These are phyloP conservation scores for Barnettozyma salicaria DNA, from an alignment of 805 yeast genomes.

Conservation along the genomic window DNA sequence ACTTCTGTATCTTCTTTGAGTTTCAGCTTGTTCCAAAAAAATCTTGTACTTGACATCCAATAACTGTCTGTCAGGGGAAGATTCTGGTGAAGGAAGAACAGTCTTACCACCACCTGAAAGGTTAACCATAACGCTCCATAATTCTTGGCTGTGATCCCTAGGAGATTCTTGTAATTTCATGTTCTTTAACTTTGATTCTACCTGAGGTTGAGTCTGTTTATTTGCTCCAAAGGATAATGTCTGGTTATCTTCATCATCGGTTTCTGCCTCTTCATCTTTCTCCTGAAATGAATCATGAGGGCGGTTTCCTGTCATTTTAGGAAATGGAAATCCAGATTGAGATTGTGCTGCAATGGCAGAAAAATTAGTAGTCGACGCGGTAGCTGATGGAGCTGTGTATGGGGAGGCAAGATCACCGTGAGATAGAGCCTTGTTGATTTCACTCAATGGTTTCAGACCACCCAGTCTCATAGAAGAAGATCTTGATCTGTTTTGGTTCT, in stretches of 20 bases:
- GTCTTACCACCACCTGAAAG: conserved; percentile 81
- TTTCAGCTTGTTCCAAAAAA: conserved; percentile 79
- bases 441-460: conserved; percentile 23
- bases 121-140: conserved; percentile 84
- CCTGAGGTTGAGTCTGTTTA: conserved; percentile 45
- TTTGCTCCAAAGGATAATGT: conserved; percentile 57
- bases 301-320: conserved; percentile 34
- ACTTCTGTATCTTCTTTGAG: conserved; percentile 72
- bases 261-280: conserved; percentile 40
- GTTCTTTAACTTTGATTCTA: conserved; percentile 38
- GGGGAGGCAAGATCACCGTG: conserved; percentile 51
- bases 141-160: conserved; percentile 41
- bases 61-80: conserved; percentile 61
- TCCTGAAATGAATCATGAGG: conserved; percentile 25
- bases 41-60: conserved; percentile 77
- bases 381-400: conserved; percentile 77
- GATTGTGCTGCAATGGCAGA: conserved; percentile 29
- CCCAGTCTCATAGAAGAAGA: conserved; percentile 24
- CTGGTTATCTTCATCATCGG: conserved; percentile 40
- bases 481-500: conserved; percentile 13
- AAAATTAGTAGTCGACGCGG: conserved; percentile 54
- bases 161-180: conserved; percentile 21
- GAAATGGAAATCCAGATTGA: conserved; percentile 41
- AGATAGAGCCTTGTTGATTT: too few relatives aligned
- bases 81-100: conserved; percentile 56